Percentiles rank a stretch among this genome's conserved stretches.
Conservation (phyloP, 2,329 filamentous ascomycete genomes). For the Fusarium denticulatum region DNA sequence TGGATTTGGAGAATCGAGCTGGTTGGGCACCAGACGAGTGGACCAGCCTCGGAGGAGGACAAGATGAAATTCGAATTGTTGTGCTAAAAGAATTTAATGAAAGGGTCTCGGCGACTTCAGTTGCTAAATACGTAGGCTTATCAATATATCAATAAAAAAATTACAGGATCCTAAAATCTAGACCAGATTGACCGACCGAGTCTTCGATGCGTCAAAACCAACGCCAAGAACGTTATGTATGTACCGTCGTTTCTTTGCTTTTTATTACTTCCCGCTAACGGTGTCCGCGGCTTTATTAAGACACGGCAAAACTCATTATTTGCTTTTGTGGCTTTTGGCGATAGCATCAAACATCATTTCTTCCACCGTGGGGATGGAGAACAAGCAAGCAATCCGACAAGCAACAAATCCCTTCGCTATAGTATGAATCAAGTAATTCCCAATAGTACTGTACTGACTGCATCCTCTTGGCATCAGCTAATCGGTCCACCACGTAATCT, state of each 20-base stretch:
- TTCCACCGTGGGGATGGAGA: not conserved
- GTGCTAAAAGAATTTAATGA: not conserved
- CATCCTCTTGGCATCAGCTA: constrained; percentile 30
- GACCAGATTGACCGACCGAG: constrained; percentile 14
- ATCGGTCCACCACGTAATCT: constrained; percentile 38
- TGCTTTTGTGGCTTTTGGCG: not conserved
- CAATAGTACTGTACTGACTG: constrained; percentile 4
- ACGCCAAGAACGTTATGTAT: not conserved
- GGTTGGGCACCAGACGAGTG: constrained; percentile 18
- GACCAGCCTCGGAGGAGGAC: constrained; percentile 3
- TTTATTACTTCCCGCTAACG: constrained; percentile 8
- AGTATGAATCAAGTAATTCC: constrained; percentile 15
- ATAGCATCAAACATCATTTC: not conserved
- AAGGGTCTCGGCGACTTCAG: not conserved
- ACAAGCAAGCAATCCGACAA: not conserved
- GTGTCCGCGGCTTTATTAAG: not conserved
- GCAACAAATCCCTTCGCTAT: not conserved
- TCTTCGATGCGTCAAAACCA: not conserved
- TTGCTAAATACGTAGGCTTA: not conserved
- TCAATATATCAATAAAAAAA: not conserved
- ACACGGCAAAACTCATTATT: not conserved
- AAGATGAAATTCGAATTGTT: not conserved
- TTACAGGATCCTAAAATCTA: not conserved
- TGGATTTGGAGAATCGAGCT: constrained; percentile 17
- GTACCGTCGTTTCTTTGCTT: constrained; percentile 3